phyloP scores from a whole-genome alignment of 2,329 filamentous ascomycete genomes.

The Claviceps sorghi region DNA sequence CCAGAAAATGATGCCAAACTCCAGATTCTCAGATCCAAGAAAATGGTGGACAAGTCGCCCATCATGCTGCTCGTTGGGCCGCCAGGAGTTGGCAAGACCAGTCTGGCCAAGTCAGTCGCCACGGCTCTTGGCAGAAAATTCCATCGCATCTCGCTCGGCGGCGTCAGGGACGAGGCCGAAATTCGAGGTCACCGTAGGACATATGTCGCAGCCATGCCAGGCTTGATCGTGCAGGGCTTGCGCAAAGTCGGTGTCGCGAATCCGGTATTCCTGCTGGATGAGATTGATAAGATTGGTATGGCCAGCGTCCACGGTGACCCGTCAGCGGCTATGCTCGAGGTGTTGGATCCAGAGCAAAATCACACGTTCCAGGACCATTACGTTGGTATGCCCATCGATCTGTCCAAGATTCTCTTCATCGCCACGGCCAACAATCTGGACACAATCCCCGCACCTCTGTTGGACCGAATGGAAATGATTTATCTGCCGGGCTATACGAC shows the following conservation, averaged over 20 bases:
- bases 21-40: slow-evolving; percentile 63
- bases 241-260: slow-evolving; percentile 94
- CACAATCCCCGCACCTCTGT: slow-evolving; percentile 81
- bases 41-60: slow-evolving; percentile 86
- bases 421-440: slow-evolving; percentile 91
- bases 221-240: slow-evolving; percentile 79
- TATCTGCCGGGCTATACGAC: slow-evolving; percentile 90
- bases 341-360: slow-evolving; percentile 94
- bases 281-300: slow-evolving; percentile 92
- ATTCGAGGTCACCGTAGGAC: slow-evolving; percentile 89
- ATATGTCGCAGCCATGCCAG: slow-evolving; percentile 98
- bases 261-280: slow-evolving; percentile 87
- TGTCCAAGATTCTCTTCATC: slow-evolving; percentile 95
- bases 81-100: slow-evolving; percentile 92
- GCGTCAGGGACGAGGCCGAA: slow-evolving; percentile 90
- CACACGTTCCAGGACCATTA: slow-evolving; percentile 92
- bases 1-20: slow-evolving; percentile 44
- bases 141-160: slow-evolving; percentile 89
- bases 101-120: slow-evolving; percentile 82
- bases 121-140: slow-evolving; percentile 88
- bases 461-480: slow-evolving; percentile 97
- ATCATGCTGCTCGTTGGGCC: slow-evolving; percentile 88
- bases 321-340: slow-evolving; percentile 93
- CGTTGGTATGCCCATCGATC: slow-evolving; percentile 84
- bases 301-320: slow-evolving; percentile 91